Percentiles rank a stretch among this genome's conserved stretches.
Evolutionary conservation across 441 rosid species (phyloP).

Genomic region (Dalechampia spathulata): DNA sequence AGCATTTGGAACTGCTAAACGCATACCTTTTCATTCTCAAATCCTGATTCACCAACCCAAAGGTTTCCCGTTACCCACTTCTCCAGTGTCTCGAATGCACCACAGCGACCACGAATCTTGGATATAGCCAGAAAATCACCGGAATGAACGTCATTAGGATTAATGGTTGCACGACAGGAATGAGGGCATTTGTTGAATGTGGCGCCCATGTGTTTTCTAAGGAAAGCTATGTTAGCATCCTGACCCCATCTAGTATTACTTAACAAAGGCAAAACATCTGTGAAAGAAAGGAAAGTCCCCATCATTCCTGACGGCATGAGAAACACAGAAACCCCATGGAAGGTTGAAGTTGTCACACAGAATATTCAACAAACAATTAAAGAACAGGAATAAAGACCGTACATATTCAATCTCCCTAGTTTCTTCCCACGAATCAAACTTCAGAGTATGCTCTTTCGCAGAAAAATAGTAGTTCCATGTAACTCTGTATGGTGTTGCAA

Average conservation of each 20-base stretch:
- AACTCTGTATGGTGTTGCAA: constrained; percentile 91
- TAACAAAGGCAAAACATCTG: constrained; percentile 81
- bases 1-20: neutral
- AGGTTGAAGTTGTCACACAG: neutral
- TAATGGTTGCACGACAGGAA: constrained; percentile 56
- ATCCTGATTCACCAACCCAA: constrained; percentile 99
- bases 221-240: constrained; percentile 74
- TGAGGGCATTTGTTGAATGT: constrained; percentile 66
- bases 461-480: constrained; percentile 95
- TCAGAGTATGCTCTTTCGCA: constrained; percentile 67
- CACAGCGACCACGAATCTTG: constrained; percentile 96
- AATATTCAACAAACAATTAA: neutral
- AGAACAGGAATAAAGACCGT: constrained; percentile 11
- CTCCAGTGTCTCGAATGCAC: constrained; percentile 94
- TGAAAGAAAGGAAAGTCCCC: constrained; percentile 69
- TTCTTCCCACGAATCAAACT: constrained; percentile 88
- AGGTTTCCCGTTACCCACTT: constrained; percentile 98
- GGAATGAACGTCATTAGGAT: constrained; percentile 66
- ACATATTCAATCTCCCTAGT: constrained; percentile 83
- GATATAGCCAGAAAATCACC: constrained; percentile 92
- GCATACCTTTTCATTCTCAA: constrained; percentile 85
- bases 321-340: constrained; percentile 80
- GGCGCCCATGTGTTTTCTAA: constrained; percentile 84
- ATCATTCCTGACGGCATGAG: constrained; percentile 95
- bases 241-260: constrained; percentile 85